Evolutionary conservation across 805 yeast genomes (phyloP), one percentile per base, ranked within the genome.

Genomic region (Saccharomycopsis sp.): DNA sequence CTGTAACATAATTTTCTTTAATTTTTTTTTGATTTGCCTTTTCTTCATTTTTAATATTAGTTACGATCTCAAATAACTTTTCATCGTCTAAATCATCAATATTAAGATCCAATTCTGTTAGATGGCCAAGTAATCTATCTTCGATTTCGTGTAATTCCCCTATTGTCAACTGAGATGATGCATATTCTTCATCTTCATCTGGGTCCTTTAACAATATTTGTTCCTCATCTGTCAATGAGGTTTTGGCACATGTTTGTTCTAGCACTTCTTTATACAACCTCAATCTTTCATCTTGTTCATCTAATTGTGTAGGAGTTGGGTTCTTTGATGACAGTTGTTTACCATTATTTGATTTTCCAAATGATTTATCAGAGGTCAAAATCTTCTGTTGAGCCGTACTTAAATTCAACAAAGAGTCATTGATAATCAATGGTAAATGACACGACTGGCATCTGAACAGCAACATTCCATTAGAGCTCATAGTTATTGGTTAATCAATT

Each of bases 381-480:
- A 69, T 55, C 21, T 64, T 63, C 12, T 62, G 55, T 48, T 71
- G 76, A 1, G 72, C 66, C 6, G 62, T 47, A 31, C 68, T 64
- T 14, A 72, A 51, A 41, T 61, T 61, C 30, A 60, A 44, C n/a
- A 72, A 52, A 1, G 74, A 60, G 6, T 61, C 58, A 44, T 70
- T 70, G 17, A 72, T 47, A 30, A 50, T 51, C 3, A 72, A 47
- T 1, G 71, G 69, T 4, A 61, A 46, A 33, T 63, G 62, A 52
- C 78, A 72, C 42, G 64, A 59, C 48, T 65, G 74, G 52, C 79
- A 72, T 45, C 28, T 6, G 14, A 35, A 27, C 31, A 35, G 8
- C 10, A 28, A 10, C 15, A 14, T 10, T 23, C 26, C n/a, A n/a
- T n/a, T n/a, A n/a, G n/a, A n/a, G n/a, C n/a, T n/a, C n/a, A n/a